These are phyloP conservation scores for Polyporus tsugae DNA, from an alignment of 1,284 basidiomycete genomes.

Conservation along the genomic window DNA sequence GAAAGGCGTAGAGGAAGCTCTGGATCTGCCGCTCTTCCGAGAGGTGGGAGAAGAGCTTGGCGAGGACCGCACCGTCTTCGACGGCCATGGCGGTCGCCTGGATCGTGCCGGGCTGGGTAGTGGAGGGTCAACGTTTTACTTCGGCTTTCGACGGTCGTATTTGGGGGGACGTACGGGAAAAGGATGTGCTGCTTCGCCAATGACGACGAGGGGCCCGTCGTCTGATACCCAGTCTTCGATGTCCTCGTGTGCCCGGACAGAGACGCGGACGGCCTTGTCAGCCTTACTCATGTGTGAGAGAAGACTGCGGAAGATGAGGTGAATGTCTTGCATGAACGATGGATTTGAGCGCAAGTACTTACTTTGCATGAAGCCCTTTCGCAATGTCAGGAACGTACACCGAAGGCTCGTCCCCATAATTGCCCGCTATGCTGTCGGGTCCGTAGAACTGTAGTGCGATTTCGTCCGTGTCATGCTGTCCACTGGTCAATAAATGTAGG, in stretches of 20 bases:
- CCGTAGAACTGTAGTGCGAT: slow-evolving; percentile 28
- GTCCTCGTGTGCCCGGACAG: slow-evolving; percentile 33
- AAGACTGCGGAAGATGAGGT: slow-evolving; percentile 31
- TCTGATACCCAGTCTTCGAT: slow-evolving; percentile 40
- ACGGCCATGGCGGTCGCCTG: slow-evolving; percentile 50
- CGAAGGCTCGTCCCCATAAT: slow-evolving; percentile 23
- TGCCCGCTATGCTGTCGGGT: slow-evolving; percentile 18
- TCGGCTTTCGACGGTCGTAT: slow-evolving; percentile 23
- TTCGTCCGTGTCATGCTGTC: slow-evolving; percentile 21
- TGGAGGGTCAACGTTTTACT: not conserved
- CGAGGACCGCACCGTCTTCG: slow-evolving; percentile 67
- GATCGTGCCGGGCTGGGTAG: slow-evolving; percentile 44
- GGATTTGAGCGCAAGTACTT: not conserved
- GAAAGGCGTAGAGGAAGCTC: slow-evolving; percentile 59
- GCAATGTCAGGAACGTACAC: slow-evolving; percentile 9
- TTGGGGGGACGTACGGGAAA: slow-evolving; percentile 51
- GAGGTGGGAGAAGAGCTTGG: slow-evolving; percentile 64
- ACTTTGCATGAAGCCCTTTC: slow-evolving; percentile 7
- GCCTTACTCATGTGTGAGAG: slow-evolving; percentile 45
- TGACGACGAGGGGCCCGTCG: slow-evolving; percentile 32
- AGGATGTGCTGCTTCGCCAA: slow-evolving; percentile 56
- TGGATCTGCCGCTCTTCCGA: slow-evolving; percentile 57
- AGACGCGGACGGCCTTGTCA: slow-evolving; percentile 18
- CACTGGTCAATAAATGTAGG: not conserved
- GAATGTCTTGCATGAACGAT: slow-evolving; percentile 9